These are phyloP conservation scores for Cantharellus anzutake DNA, from an alignment of 768 basidiomycete genomes.

Conservation along the genomic window DNA sequence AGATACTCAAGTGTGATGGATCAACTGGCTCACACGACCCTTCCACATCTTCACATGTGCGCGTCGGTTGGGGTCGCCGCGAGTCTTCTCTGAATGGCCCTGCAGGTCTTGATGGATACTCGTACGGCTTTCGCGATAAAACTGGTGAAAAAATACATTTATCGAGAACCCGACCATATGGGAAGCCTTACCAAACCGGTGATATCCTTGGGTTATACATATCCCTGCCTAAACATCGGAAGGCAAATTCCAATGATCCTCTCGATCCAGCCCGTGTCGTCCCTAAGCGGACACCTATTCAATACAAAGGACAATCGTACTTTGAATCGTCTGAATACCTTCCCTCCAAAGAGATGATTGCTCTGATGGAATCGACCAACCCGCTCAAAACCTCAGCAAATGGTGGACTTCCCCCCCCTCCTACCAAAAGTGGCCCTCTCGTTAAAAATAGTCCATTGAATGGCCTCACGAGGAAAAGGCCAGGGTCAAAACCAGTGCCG, in stretches of 20 bases:
- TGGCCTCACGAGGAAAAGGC: constrained; percentile 10
- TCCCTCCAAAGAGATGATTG: constrained; percentile 78
- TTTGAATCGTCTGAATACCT: constrained; percentile 88
- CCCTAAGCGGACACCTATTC: constrained; percentile 83
- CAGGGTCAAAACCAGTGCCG: not conserved
- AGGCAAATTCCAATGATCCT: constrained; percentile 39
- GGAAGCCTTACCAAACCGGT: constrained; percentile 50
- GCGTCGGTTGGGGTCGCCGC: constrained; percentile 80
- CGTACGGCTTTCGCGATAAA: constrained; percentile 81
- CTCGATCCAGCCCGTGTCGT: constrained; percentile 68
- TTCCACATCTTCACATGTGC: constrained; percentile 48
- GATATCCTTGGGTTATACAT: constrained; percentile 92
- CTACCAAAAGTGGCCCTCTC: constrained; percentile 43
- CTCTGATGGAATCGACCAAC: constrained; percentile 46
- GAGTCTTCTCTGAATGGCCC: constrained; percentile 91
- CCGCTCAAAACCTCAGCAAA: constrained; percentile 12
- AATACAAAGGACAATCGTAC: constrained; percentile 91
- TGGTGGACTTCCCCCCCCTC: constrained; percentile 35
- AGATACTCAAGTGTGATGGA: constrained; percentile 55
- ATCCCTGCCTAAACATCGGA: constrained; percentile 51
- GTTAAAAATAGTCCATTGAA: constrained; percentile 47
- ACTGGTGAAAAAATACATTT: constrained; percentile 81
- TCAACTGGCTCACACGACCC: constrained; percentile 25
- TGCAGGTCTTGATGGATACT: constrained; percentile 84
- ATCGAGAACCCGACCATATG: constrained; percentile 66